phyloP scores from a whole-genome alignment of 2,329 filamentous ascomycete species.

The Nemania sp. region DNA sequence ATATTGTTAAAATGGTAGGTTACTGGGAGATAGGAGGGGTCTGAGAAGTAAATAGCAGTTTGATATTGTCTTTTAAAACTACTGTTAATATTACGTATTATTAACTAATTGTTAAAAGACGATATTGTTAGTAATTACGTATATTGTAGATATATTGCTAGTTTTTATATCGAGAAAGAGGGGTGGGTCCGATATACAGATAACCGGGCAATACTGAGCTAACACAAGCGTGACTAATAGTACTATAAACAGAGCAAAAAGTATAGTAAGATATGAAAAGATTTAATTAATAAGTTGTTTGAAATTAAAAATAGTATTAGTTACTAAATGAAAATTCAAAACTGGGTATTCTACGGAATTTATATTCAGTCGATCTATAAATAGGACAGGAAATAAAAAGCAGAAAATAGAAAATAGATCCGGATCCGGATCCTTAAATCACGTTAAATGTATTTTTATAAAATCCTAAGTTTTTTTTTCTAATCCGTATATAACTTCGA shows the following conservation, averaged over 20 bases:
- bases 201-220: not conserved
- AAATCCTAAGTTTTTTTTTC: not conserved
- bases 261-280: not conserved
- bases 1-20: constrained; percentile 1
- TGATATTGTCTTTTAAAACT: not conserved
- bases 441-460: not conserved
- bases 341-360: too few species aligned
- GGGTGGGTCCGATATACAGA: not conserved
- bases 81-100: not conserved
- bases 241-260: not conserved
- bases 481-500: not conserved
- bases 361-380: too few species aligned
- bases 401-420: not conserved
- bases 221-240: not conserved
- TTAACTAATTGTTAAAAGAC: not conserved
- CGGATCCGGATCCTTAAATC: too few species aligned
- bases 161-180: not conserved
- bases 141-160: constrained; percentile 1
- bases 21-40: not conserved
- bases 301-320: too few species aligned
- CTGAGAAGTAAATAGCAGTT: not conserved
- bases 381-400: not conserved
- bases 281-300: too few species aligned
- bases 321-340: not conserved
- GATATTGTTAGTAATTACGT: not conserved